Evolutionary conservation across 768 basidiomycete species (phyloP).

Genomic region (Leucosporidium scottii): DNA sequence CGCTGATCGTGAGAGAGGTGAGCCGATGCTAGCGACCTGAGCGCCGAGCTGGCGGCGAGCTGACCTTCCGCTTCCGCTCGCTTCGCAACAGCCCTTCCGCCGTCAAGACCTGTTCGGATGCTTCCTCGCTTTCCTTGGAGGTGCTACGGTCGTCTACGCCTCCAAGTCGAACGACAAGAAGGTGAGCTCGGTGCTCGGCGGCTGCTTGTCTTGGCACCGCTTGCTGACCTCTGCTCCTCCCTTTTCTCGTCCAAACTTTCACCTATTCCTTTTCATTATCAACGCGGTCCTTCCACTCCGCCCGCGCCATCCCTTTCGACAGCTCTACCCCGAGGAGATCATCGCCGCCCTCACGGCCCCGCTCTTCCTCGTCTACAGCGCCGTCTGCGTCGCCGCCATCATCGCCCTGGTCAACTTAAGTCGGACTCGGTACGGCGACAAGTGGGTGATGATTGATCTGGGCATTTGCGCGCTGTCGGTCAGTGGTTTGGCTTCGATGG

Average conservation of each 20-base stretch:
- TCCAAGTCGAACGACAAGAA: slow-evolving; percentile 62
- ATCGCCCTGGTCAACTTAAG: slow-evolving; percentile 59
- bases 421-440: slow-evolving; percentile 55
- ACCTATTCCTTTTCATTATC: too few relatives aligned
- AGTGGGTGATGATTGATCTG: slow-evolving; percentile 74
- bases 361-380: slow-evolving; percentile 68
- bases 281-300: too few relatives aligned
- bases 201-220: not conserved
- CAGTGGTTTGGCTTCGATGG: not conserved
- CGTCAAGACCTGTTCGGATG: slow-evolving; percentile 57
- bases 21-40: not conserved
- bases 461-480: slow-evolving; percentile 66
- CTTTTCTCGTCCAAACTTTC: too few relatives aligned
- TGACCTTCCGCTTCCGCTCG: not conserved
- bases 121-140: slow-evolving; percentile 72
- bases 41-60: not conserved
- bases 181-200: slow-evolving; percentile 34
- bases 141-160: slow-evolving; percentile 84
- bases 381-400: slow-evolving; percentile 55
- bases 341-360: slow-evolving; percentile 61
- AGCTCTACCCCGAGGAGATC: slow-evolving; percentile 61
- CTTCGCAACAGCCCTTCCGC: slow-evolving; percentile 58
- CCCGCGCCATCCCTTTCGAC: not conserved
- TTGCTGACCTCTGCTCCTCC: too few relatives aligned
- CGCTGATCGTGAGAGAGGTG: slow-evolving; percentile 60